Evolutionary conservation across 257 asterid genomes (phyloP).

Genomic region (Solanum bulbocastanum): DNA sequence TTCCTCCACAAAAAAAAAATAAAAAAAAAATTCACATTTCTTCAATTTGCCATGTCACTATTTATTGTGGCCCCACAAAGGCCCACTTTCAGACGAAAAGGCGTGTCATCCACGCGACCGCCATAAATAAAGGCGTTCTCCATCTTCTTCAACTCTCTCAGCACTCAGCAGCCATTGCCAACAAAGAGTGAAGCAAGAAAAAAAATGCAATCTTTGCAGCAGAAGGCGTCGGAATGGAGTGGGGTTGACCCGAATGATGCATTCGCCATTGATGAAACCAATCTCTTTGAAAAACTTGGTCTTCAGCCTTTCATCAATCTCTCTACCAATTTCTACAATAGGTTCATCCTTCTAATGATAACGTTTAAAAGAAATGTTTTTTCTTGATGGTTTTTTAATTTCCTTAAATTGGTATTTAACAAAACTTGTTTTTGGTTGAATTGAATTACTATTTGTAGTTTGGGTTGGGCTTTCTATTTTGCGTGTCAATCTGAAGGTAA

Average conservation of each 20-base stretch:
- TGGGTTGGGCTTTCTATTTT: background rate
- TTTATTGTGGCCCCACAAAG: background rate
- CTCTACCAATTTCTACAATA: slow-evolving; percentile 79
- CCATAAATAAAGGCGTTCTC: slow-evolving; percentile 10
- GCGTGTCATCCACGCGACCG: slow-evolving; percentile 46
- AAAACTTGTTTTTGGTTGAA: background rate
- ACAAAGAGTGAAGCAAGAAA: background rate
- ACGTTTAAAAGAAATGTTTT: background rate
- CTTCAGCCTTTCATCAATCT: slow-evolving; percentile 71
- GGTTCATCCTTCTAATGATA: slow-evolving; percentile 18
- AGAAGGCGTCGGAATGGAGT: slow-evolving; percentile 93
- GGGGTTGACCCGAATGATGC: slow-evolving; percentile 62
- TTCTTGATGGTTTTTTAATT: background rate
- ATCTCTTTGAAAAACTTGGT: slow-evolving; percentile 75
- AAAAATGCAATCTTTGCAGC: slow-evolving; percentile 74
- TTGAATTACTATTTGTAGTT: background rate
- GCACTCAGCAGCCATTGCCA: background rate
- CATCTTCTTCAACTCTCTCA: background rate
- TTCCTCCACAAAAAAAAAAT: background rate
- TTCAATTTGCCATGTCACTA: background rate
- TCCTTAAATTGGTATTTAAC: background rate
- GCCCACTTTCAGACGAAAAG: background rate
- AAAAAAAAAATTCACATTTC: background rate
- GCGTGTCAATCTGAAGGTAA: background rate
- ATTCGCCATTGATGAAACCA: slow-evolving; percentile 65